A percentile compares a stretch with the other conserved stretches of the same genome.
These are phyloP conservation scores for Rhizophora mangle DNA, from an alignment of 345 rosid species.

Conservation along the genomic window DNA sequence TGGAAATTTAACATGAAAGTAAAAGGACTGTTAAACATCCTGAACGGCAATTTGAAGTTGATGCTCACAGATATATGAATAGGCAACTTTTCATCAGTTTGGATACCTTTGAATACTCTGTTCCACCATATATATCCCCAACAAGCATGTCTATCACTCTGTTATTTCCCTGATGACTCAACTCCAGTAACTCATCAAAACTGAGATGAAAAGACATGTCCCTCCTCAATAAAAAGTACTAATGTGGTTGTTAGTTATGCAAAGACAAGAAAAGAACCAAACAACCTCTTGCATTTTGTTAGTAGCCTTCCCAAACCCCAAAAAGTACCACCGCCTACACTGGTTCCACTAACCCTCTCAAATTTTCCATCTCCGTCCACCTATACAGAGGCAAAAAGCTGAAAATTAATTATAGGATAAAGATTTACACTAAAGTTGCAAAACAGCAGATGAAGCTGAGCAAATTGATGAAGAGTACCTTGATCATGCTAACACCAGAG, in stretches of 20 bases:
- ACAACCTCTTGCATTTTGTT: constrained; percentile 75
- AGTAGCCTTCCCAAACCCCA: constrained; percentile 83
- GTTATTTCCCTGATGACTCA: constrained; percentile 73
- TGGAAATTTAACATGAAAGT: constrained; percentile 5
- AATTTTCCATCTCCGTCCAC: constrained; percentile 81
- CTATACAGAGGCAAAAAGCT: constrained; percentile 29
- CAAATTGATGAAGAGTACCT: constrained; percentile 42
- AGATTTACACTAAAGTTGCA: neutral
- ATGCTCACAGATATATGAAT: neutral
- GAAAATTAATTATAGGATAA: constrained; percentile 7
- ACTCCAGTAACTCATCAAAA: constrained; percentile 71
- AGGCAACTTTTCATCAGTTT: neutral
- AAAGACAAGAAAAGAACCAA: constrained; percentile 11
- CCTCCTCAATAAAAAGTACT: neutral
- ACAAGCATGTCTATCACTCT: constrained; percentile 87
- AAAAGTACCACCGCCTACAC: constrained; percentile 87
- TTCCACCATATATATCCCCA: constrained; percentile 91
- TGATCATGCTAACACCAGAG: constrained; percentile 94
- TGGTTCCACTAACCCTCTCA: constrained; percentile 86
- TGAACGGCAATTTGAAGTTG: neutral
- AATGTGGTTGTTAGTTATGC: neutral
- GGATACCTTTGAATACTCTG: constrained; percentile 61
- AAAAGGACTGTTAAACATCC: neutral
- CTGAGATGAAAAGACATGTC: constrained; percentile 35
- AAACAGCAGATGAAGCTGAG: neutral